Conservation (phyloP, 495 filamentous ascomycete species). For the Neurospora hispaniola region DNA sequence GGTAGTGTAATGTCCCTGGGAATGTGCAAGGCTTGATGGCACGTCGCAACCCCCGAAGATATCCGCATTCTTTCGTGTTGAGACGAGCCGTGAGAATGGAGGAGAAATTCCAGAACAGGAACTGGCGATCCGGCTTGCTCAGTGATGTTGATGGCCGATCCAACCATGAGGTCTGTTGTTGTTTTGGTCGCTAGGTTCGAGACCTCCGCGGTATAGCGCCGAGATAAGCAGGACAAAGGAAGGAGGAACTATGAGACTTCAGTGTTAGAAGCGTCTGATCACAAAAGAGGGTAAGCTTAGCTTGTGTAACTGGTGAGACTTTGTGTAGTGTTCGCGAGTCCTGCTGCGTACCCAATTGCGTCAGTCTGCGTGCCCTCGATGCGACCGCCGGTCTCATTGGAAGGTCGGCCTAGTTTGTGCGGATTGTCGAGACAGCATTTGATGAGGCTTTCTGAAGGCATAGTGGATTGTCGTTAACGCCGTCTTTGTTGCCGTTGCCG, state of each 20-base stretch:
- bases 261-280: background rate
- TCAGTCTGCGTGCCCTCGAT: background rate
- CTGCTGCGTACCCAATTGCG: background rate
- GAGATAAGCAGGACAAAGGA: background rate
- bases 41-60: background rate
- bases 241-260: background rate
- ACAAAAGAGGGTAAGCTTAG: background rate
- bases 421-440: background rate
- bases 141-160: background rate
- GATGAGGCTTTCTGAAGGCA: background rate
- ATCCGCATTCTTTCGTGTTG: background rate
- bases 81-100: background rate
- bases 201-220: background rate
- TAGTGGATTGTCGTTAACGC: background rate
- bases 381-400: background rate
- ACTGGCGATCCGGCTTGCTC: background rate
- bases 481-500: background rate
- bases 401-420: background rate
- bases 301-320: background rate
- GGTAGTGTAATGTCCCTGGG: background rate
- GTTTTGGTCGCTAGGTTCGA: background rate
- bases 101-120: background rate
- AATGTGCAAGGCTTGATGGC: background rate
- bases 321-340: background rate
- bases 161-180: background rate